These are phyloP conservation scores for Andrographis paniculata DNA, from an alignment of 305 asterid genomes.

Conservation along the genomic window DNA sequence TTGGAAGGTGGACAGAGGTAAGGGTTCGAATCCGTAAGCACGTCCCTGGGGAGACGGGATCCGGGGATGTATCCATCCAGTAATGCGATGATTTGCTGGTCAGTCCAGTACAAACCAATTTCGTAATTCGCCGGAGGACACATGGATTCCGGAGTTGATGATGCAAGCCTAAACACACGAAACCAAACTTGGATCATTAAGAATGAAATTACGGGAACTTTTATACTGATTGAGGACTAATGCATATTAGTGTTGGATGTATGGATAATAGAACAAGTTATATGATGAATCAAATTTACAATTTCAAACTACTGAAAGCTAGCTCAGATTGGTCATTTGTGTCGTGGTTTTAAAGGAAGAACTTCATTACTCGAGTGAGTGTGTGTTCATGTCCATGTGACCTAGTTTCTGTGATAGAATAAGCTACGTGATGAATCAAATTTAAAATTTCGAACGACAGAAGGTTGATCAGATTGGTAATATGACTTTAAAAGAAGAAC, in stretches of 20 bases:
- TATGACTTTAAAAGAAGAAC: too few species aligned
- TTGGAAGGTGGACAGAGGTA: conserved; percentile 32
- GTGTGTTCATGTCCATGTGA: background rate
- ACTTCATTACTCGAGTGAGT: too few species aligned
- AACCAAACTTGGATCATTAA: background rate
- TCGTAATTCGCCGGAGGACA: conserved; percentile 32
- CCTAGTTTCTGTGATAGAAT: background rate
- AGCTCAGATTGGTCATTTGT: too few species aligned
- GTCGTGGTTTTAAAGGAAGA: too few species aligned
- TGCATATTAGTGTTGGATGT: background rate
- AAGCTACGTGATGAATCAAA: background rate
- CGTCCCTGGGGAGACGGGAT: conserved; percentile 34
- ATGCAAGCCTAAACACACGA: background rate
- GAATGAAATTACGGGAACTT: background rate
- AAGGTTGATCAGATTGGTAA: too few species aligned
- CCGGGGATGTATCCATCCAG: conserved; percentile 27
- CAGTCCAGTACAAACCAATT: conserved; percentile 22
- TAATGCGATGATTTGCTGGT: conserved; percentile 28
- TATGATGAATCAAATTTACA: too few species aligned
- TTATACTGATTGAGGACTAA: background rate
- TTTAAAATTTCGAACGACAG: background rate
- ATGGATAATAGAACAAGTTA: too few species aligned
- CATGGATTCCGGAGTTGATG: conserved; percentile 22
- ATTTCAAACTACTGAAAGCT: too few species aligned
- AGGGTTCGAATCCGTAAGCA: conserved; percentile 39